phyloP scores from a whole-genome alignment of 2,329 filamentous ascomycete species.

The Cladosporium oxysporum region DNA sequence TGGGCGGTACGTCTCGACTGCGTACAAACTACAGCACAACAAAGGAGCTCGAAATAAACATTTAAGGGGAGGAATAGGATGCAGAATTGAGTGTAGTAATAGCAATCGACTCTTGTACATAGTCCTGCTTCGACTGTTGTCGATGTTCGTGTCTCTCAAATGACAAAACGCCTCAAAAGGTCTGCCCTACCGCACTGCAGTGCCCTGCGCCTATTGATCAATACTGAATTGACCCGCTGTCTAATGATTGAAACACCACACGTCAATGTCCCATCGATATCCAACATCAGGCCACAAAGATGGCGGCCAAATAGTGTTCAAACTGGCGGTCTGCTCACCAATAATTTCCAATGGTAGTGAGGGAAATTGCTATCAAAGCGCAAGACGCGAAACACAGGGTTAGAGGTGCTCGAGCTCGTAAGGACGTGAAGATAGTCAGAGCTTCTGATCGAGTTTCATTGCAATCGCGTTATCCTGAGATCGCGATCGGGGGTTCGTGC shows the following conservation, averaged over 20 bases:
- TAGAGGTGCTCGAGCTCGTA: not conserved
- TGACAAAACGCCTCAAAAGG: not conserved
- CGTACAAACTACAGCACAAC: not conserved
- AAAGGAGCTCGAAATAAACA: not conserved
- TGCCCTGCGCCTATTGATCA: not conserved
- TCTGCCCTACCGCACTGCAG: too few species aligned
- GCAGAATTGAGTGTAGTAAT: not conserved
- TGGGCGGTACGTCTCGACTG: not conserved
- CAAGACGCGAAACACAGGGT: not conserved
- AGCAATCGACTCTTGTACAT: not conserved
- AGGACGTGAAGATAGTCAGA: not conserved
- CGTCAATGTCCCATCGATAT: not conserved
- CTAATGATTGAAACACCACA: not conserved
- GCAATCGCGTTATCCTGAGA: not conserved
- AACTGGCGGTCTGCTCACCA: not conserved
- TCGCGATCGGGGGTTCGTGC: not conserved
- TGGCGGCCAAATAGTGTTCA: not conserved
- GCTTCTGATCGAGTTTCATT: slow-evolving; percentile 1
- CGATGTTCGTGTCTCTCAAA: not conserved
- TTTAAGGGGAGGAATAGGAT: not conserved
- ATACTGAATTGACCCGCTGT: not conserved
- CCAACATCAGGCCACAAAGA: not conserved
- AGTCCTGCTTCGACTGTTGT: not conserved
- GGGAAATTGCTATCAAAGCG: not conserved
- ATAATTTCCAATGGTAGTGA: not conserved